Evolutionary conservation across 2,329 filamentous ascomycete genomes (phyloP), one percentile per base, ranked within the genome.

Genomic region (Ophiostoma sp.): DNA sequence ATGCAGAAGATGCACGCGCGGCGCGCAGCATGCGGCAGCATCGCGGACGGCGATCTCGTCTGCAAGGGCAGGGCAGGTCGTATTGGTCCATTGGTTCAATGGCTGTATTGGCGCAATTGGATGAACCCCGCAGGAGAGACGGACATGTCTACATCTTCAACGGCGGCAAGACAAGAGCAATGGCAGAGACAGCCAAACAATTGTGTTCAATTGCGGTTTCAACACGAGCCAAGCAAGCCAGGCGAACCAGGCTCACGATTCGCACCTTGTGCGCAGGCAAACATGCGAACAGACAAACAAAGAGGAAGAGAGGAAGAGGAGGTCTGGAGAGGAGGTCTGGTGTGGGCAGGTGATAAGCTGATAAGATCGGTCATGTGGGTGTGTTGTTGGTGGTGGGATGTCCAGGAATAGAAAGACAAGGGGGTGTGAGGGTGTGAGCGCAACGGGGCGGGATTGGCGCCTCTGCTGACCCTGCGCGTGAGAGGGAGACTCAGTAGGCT

Each of bases 291-390:
- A 19, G 63, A 19, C 5, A 12, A 48, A 19, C 15, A 22, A 15
- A 17, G 63, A 19, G 64, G 42, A 7, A 22, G 33, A n/a, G 1
- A 42, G 17, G 17, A 42, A 22, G 2, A 12, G n/a, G n/a, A n/a
- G n/a, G n/a, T n/a, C n/a, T n/a, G n/a, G n/a, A n/a, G n/a, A n/a
- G n/a, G n/a, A n/a, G n/a, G n/a, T n/a, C n/a, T n/a, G n/a, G 8
- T 36, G 33, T 36, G 33, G 33, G 33, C 33, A 36, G 61, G 50
- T 71, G 72, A 69, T 71, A 61, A 68, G 52, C 72, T 45, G 72
- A 71, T 71, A 71, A 71, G 72, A 33, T 42, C 68, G 22, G 72
- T 73, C 72, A 73, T 73, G 72, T 71, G 61, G 61, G 22, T 36
- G 22, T 64, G 8, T 7, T 64, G 33, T 64, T 42, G 36, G 61